Percentiles rank a stretch among this genome's conserved stretches.
These are phyloP conservation scores for Cladobotryum mycophilum DNA, from an alignment of 2,329 filamentous ascomycete species.

Conservation along the genomic window DNA sequence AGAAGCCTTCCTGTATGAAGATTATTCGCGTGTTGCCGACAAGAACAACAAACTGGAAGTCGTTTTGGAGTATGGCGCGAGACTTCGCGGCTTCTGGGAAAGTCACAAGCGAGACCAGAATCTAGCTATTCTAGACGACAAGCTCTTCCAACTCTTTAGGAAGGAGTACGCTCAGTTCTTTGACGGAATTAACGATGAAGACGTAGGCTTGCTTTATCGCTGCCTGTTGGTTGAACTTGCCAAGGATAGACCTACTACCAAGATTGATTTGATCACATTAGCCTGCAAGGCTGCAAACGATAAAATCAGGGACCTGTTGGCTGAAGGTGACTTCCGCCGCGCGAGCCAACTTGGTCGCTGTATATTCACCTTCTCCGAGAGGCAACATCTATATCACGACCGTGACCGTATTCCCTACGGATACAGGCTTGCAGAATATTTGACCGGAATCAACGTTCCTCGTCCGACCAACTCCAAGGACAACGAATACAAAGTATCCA, in stretches of 20 bases:
- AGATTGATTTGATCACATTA: slow-evolving; percentile 32
- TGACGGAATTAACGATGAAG: slow-evolving; percentile 22
- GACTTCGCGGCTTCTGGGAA: background rate
- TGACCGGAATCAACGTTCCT: slow-evolving; percentile 35
- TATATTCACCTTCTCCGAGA: slow-evolving; percentile 36
- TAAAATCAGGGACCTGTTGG: slow-evolving; percentile 30
- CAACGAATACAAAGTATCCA: background rate
- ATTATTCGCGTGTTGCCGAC: background rate
- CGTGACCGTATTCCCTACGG: slow-evolving; percentile 34
- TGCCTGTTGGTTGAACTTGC: slow-evolving; percentile 34
- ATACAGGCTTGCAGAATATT: slow-evolving; percentile 38
- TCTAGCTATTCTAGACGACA: slow-evolving; percentile 29
- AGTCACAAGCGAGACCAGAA: slow-evolving; percentile 24
- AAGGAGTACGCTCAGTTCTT: slow-evolving; percentile 24
- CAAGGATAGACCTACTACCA: slow-evolving; percentile 23
- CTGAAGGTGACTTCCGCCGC: slow-evolving; percentile 14
- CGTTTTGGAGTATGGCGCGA: background rate
- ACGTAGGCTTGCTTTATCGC: slow-evolving; percentile 33
- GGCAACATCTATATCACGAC: slow-evolving; percentile 35
- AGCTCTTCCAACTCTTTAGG: slow-evolving; percentile 34
- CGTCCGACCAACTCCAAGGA: slow-evolving; percentile 26
- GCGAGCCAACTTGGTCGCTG: slow-evolving; percentile 38
- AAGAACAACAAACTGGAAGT: background rate
- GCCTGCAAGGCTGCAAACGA: slow-evolving; percentile 26
- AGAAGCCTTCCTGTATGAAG: background rate